Conservation (phyloP, 306 rosid genomes). For the Cicer judaicum region DNA sequence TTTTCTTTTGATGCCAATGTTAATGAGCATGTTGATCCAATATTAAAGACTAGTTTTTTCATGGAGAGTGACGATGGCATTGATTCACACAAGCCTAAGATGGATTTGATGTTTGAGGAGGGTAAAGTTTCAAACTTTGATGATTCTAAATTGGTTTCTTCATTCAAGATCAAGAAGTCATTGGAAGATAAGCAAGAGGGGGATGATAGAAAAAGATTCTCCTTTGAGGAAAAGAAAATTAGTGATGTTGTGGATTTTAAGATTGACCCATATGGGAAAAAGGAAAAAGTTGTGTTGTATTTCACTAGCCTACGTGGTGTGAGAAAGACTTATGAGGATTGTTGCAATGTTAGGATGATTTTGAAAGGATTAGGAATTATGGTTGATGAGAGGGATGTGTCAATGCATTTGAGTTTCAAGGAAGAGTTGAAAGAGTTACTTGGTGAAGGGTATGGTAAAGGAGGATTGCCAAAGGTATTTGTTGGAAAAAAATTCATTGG, state of each 20-base stretch:
- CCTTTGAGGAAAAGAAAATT: slow-evolving; percentile 43
- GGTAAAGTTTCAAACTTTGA: slow-evolving; percentile 54
- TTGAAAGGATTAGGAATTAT: slow-evolving; percentile 64
- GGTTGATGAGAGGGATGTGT: slow-evolving; percentile 86
- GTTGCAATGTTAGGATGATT: slow-evolving; percentile 73
- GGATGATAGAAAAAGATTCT: slow-evolving; percentile 6
- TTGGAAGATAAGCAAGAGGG: slow-evolving; percentile 39
- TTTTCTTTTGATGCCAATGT: slow-evolving; percentile 66
- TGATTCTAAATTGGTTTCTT: slow-evolving; percentile 54
- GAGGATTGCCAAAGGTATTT: slow-evolving; percentile 80
- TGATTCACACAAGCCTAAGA: slow-evolving; percentile 17
- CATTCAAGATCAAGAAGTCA: slow-evolving; percentile 57
- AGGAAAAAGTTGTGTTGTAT: slow-evolving; percentile 65
- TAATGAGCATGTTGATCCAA: slow-evolving; percentile 46
- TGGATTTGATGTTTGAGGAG: slow-evolving; percentile 13
- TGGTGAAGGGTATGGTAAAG: slow-evolving; percentile 49
- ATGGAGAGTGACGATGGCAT: slow-evolving; percentile 41
- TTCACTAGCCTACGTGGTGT: slow-evolving; percentile 86
- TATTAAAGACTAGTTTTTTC: slow-evolving; percentile 37
- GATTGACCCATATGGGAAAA: slow-evolving; percentile 39
- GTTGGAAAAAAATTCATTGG: slow-evolving; percentile 72
- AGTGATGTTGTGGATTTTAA: slow-evolving; percentile 36
- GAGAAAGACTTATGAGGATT: slow-evolving; percentile 88
- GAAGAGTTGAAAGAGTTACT: slow-evolving; percentile 77
- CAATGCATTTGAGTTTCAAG: slow-evolving; percentile 89